These are phyloP conservation scores for Aspergillus persii DNA, from an alignment of 2,329 filamentous ascomycete genomes.

Conservation along the genomic window DNA sequence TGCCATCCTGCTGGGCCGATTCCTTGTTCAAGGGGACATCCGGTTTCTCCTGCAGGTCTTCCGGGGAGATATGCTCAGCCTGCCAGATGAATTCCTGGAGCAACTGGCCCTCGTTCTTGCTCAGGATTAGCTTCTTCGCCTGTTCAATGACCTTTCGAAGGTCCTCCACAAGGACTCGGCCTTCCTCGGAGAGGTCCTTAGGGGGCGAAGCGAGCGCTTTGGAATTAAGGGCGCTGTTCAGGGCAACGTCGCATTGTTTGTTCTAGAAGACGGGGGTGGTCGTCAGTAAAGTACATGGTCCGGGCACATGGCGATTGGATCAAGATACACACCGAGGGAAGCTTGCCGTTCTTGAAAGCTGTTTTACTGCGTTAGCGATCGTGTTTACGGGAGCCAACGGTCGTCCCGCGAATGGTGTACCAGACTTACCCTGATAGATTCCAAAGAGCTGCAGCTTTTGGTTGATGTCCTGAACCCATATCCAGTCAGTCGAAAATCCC, in stretches of 20 bases:
- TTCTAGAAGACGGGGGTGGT: conserved; percentile 56
- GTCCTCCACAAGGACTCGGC: conserved; percentile 73
- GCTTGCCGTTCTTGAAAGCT: conserved; percentile 86
- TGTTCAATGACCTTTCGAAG: conserved; percentile 76
- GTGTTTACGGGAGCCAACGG: not conserved
- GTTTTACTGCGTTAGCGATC: conserved; percentile 23
- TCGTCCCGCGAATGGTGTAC: not conserved
- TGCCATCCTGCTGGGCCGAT: conserved; percentile 74
- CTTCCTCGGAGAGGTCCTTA: conserved; percentile 75
- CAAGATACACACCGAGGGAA: conserved; percentile 82
- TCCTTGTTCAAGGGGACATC: conserved; percentile 71
- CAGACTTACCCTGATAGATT: conserved; percentile 63
- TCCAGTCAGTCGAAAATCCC: not conserved
- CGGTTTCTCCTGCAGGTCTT: conserved; percentile 57
- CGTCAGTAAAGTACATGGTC: conserved; percentile 1
- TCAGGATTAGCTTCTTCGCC: conserved; percentile 79
- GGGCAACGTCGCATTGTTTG: conserved; percentile 89
- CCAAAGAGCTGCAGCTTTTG: conserved; percentile 93
- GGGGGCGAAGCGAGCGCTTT: conserved; percentile 69
- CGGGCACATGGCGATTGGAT: conserved; percentile 47
- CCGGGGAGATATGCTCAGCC: conserved; percentile 70
- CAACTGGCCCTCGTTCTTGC: conserved; percentile 93
- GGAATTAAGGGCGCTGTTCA: conserved; percentile 82
- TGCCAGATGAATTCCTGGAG: conserved; percentile 98
- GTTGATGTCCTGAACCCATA: conserved; percentile 64